Conservation (phyloP, 257 asterid genomes). For the Gentiana dahurica region DNA sequence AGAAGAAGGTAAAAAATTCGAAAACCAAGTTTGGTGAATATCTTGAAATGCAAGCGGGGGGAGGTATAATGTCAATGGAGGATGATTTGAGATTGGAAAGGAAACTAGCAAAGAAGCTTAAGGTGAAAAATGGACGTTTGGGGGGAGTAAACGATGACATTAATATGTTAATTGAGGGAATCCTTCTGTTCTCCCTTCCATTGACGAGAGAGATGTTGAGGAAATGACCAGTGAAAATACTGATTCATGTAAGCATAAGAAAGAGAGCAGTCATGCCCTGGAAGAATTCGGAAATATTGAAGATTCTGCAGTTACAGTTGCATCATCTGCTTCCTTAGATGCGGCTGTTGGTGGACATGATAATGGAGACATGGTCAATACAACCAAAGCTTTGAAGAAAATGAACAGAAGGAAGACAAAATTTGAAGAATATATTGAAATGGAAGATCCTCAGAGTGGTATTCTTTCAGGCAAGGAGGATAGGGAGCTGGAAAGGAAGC, state of each 20-base stretch:
- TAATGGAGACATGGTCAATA: conserved; percentile 13
- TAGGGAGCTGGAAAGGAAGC: conserved; percentile 48
- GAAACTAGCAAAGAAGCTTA: conserved; percentile 76
- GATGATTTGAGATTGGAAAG: conserved; percentile 55
- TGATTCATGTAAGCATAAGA: conserved; percentile 10
- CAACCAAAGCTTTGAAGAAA: conserved; percentile 21
- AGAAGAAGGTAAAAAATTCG: conserved; percentile 12
- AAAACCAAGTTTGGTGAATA: conserved; percentile 42
- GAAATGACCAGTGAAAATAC: conserved; percentile 11
- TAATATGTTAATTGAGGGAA: conserved; percentile 43
- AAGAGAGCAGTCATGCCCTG: conserved; percentile 11
- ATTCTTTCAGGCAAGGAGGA: conserved; percentile 27
- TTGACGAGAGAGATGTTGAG: conserved; percentile 15
- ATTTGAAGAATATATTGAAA: conserved; percentile 33
- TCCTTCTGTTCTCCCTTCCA: conserved; percentile 36
- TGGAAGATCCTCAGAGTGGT: conserved; percentile 18
- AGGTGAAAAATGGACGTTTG: conserved; percentile 55
- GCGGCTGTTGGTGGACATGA: conserved; percentile 25
- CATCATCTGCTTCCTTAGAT: conserved; percentile 21
- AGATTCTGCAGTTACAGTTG: conserved; percentile 15
- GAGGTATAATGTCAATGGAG: conserved; percentile 24
- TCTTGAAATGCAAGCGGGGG: conserved; percentile 48
- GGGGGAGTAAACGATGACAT: conserved; percentile 46
- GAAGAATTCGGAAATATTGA: conserved; percentile 24
- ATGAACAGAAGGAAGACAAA: conserved; percentile 29